Conservation (phyloP, 495 filamentous ascomycete genomes). For the Peziza echinospora region DNA sequence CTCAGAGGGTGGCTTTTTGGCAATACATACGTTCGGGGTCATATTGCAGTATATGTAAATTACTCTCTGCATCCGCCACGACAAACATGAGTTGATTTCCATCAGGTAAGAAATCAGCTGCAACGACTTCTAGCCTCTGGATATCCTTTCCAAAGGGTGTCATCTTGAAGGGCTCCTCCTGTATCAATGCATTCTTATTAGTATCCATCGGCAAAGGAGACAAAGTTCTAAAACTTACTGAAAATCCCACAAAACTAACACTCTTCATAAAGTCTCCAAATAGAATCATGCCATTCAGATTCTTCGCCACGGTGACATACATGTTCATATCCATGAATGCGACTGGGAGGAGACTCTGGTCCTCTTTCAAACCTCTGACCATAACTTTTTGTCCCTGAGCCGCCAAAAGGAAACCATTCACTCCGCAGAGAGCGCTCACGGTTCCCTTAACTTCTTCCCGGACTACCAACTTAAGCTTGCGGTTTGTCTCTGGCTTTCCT, state of each 20-base stretch:
- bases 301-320: conserved; percentile 63
- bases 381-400: conserved; percentile 90
- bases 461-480: conserved; percentile 62
- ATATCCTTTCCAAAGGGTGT: conserved; percentile 73
- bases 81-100: conserved; percentile 65
- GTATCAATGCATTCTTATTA: conserved; percentile 1
- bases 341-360: conserved; percentile 72
- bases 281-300: conserved; percentile 60
- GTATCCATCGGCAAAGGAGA: no score
- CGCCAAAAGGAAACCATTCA: conserved; percentile 71
- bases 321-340: conserved; percentile 97
- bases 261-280: conserved; percentile 85
- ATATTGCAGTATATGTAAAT: conserved; percentile 74
- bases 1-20: not conserved
- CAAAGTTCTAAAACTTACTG: no score
- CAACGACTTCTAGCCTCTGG: conserved; percentile 50
- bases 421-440: conserved; percentile 80
- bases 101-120: conserved; percentile 73
- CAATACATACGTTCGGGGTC: conserved; percentile 55
- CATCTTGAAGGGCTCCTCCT: conserved; percentile 88
- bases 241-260: conserved; percentile 84
- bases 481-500: conserved; percentile 59
- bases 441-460: conserved; percentile 84
- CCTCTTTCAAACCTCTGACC: conserved; percentile 88
- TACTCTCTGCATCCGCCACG: conserved; percentile 62